Evolutionary conservation across 305 asterid genomes (phyloP).

Genomic region (Ajuga reptans): DNA sequence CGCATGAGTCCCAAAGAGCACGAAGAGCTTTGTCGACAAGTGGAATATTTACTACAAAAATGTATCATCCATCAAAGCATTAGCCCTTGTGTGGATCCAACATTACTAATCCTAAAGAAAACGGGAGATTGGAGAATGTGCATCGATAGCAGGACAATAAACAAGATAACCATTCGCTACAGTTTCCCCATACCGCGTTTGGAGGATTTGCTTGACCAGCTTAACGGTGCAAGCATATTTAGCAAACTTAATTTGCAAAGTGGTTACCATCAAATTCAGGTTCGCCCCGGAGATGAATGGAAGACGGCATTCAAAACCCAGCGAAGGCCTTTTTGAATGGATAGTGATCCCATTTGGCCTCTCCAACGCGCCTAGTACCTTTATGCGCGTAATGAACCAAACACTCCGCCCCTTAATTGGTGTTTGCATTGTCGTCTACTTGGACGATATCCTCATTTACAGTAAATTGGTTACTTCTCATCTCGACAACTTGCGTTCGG

Average conservation of each 20-base stretch:
- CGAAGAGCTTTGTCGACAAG: too few relatives aligned
- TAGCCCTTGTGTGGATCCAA: not conserved
- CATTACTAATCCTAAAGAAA: not conserved
- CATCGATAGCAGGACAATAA: not conserved
- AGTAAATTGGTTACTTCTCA: too few relatives aligned
- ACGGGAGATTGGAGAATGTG: not conserved
- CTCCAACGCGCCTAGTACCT: too few relatives aligned
- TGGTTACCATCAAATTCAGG: not conserved
- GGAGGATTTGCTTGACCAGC: not conserved
- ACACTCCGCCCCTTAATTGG: too few relatives aligned
- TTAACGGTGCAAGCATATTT: not conserved
- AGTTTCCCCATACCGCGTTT: not conserved
- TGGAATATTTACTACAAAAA: not conserved
- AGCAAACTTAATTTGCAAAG: not conserved
- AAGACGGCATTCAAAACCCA: not conserved
- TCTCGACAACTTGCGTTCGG: too few relatives aligned
- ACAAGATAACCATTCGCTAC: not conserved
- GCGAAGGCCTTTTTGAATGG: not conserved
- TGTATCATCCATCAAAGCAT: not conserved
- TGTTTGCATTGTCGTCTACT: too few relatives aligned
- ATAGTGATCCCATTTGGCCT: too few relatives aligned
- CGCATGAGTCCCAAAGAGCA: too few relatives aligned
- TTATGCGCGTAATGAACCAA: too few relatives aligned
- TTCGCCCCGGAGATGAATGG: too few relatives aligned
- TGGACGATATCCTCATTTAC: too few relatives aligned